Conservation (phyloP, 768 basidiomycete genomes). For the Pholiota microspora region DNA sequence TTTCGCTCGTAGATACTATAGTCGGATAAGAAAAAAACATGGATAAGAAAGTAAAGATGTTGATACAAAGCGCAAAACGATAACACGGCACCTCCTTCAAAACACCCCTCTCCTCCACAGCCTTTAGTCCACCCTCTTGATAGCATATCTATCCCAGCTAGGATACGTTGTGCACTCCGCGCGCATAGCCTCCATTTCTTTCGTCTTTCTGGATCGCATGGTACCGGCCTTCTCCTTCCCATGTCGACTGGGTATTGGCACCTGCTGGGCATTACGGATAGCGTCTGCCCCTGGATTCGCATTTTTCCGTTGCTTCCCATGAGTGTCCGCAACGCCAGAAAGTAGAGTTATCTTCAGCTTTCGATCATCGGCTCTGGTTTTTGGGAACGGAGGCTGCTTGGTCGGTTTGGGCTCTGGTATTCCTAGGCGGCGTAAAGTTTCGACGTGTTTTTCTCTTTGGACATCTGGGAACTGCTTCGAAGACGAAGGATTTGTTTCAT, state of each 20-base stretch:
- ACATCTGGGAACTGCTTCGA: slow-evolving; percentile 17
- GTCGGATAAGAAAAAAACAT: slow-evolving; percentile 2
- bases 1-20: neutral
- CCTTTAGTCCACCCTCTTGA: slow-evolving; percentile 30
- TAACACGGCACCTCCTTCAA: slow-evolving; percentile 11
- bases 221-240: slow-evolving; percentile 29
- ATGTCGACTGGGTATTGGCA: slow-evolving; percentile 14
- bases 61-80: slow-evolving; percentile 2
- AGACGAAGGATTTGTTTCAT: slow-evolving; percentile 20
- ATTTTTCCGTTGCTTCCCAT: slow-evolving; percentile 12
- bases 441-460: slow-evolving; percentile 17
- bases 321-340: slow-evolving; percentile 8
- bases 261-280: neutral
- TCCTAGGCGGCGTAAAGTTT: slow-evolving; percentile 29
- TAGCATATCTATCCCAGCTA: slow-evolving; percentile 64
- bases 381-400: slow-evolving; percentile 53
- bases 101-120: neutral
- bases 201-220: slow-evolving; percentile 25
- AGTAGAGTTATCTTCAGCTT: slow-evolving; percentile 52
- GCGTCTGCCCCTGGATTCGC: neutral
- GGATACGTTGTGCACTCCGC: slow-evolving; percentile 53
- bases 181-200: slow-evolving; percentile 32
- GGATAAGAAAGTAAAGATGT: slow-evolving; percentile 4
- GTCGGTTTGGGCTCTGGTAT: slow-evolving; percentile 37
- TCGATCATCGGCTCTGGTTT: slow-evolving; percentile 47